A percentile compares a stretch with the other conserved stretches of the same genome.
Evolutionary conservation across 208 protist species (phyloP).

Genomic region (Acanthamoeba lenticulata): DNA sequence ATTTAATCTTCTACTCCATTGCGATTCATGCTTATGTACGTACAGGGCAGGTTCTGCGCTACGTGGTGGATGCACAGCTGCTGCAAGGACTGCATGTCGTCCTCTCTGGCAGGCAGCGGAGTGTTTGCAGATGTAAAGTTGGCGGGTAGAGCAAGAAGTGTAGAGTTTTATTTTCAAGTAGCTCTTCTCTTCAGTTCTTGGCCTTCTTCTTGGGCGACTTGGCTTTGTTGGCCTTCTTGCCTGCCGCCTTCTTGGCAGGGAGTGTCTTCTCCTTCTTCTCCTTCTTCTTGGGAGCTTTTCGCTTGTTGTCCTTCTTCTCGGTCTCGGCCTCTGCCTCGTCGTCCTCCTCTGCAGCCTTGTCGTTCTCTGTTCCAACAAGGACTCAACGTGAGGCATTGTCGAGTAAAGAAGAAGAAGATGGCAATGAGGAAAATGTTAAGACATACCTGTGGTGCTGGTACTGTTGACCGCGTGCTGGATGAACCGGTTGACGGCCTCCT

Average conservation of each 20-base stretch:
- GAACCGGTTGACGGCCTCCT: neutral
- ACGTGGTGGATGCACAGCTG: too few relatives aligned
- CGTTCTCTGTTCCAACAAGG: neutral
- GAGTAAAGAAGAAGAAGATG: neutral
- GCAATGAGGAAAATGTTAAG: neutral
- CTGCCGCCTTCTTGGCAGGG: too few relatives aligned
- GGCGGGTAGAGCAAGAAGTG: too few relatives aligned
- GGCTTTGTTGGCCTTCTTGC: neutral
- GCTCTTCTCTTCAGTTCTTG: slow-evolving; percentile 3
- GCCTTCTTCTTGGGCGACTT: slow-evolving; percentile 34
- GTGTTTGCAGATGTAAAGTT: too few relatives aligned
- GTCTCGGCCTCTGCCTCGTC: too few relatives aligned
- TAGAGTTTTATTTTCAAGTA: too few relatives aligned
- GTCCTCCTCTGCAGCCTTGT: neutral
- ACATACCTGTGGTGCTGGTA: neutral
- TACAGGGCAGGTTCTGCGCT: too few relatives aligned
- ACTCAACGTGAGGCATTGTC: neutral
- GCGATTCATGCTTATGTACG: too few relatives aligned
- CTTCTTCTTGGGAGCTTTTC: slow-evolving; percentile 15
- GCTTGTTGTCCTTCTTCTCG: slow-evolving; percentile 19
- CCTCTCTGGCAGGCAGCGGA: too few relatives aligned
- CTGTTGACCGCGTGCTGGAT: slow-evolving; percentile 4
- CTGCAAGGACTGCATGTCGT: too few relatives aligned
- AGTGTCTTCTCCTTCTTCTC: neutral
- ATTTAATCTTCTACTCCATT: too few relatives aligned